phyloP scores from a whole-genome alignment of 805 yeast genomes.

The Saturnispora saitoi region DNA sequence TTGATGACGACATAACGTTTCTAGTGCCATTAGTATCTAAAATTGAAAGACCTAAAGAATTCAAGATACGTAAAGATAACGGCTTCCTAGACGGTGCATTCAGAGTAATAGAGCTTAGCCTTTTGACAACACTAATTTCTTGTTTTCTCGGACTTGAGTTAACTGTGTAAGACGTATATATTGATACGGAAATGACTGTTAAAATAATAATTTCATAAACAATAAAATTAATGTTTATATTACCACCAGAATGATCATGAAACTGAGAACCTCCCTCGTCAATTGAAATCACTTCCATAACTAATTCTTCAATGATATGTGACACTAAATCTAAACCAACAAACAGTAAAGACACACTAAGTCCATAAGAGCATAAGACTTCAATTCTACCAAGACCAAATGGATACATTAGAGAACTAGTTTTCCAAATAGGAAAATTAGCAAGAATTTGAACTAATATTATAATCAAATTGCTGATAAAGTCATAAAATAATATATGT shows the following conservation, averaged over 20 bases:
- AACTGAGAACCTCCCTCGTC: slow-evolving; percentile 11
- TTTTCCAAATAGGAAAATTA: slow-evolving; percentile 90
- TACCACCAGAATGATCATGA: slow-evolving; percentile 22
- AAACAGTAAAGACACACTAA: slow-evolving; percentile 76
- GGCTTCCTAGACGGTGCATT: slow-evolving; percentile 19
- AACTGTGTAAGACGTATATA: slow-evolving; percentile 26
- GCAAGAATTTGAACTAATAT: slow-evolving; percentile 71
- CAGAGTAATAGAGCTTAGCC: slow-evolving; percentile 23
- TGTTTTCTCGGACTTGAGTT: slow-evolving; percentile 6
- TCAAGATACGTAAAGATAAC: slow-evolving; percentile 1
- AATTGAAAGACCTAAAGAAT: slow-evolving; percentile 6
- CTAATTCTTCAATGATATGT: slow-evolving; percentile 75
- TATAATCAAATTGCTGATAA: slow-evolving; percentile 63
- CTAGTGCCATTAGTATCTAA: slow-evolving; percentile 3
- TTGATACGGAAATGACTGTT: slow-evolving; percentile 23
- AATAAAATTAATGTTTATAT: slow-evolving; percentile 17
- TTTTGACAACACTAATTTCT: slow-evolving; percentile 11
- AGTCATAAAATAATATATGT: slow-evolving; percentile 81
- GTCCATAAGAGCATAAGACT: slow-evolving; percentile 79
- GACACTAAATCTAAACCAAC: slow-evolving; percentile 86
- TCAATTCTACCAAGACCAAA: slow-evolving; percentile 92
- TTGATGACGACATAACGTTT: slow-evolving; percentile 29
- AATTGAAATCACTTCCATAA: slow-evolving; percentile 32
- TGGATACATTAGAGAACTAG: slow-evolving; percentile 74
- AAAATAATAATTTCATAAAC: slow-evolving; percentile 26